Evolutionary conservation across 768 basidiomycete genomes (phyloP).

Genomic region (Cantharellus anzutake): DNA sequence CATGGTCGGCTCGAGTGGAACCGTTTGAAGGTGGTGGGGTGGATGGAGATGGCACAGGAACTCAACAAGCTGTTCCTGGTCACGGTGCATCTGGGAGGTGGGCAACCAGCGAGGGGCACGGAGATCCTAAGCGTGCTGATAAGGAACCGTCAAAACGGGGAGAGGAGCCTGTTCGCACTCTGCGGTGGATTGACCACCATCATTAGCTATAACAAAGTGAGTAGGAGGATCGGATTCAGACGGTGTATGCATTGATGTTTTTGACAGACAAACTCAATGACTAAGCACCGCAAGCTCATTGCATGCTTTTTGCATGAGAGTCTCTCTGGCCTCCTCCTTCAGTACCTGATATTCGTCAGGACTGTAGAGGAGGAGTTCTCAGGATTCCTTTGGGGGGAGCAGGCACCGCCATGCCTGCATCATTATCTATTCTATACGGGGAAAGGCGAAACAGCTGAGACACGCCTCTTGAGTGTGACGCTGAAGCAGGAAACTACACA

Average conservation of each 20-base stretch:
- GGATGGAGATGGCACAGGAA: not conserved
- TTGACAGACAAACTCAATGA: not conserved
- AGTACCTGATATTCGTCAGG: not conserved
- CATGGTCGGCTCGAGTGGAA: not conserved
- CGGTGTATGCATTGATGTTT: not conserved
- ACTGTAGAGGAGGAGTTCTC: not conserved
- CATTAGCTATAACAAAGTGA: not conserved
- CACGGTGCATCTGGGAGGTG: not conserved
- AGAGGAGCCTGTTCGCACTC: not conserved
- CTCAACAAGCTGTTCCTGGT: not conserved
- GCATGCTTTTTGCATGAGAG: not conserved
- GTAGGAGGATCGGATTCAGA: not conserved
- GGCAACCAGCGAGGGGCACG: not conserved
- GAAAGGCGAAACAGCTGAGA: too few relatives aligned
- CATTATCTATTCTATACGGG: not conserved
- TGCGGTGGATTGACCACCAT: not conserved
- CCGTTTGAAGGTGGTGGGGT: not conserved
- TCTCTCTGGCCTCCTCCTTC: not conserved
- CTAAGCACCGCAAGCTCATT: not conserved
- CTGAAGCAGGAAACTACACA: too few relatives aligned
- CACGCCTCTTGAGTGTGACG: too few relatives aligned
- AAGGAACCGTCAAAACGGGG: not conserved
- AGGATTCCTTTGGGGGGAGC: not conserved
- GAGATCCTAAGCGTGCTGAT: not conserved
- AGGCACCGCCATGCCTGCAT: not conserved